These are phyloP conservation scores for Penicillium roqueforti DNA, from an alignment of 495 filamentous ascomycete species.

Conservation along the genomic window DNA sequence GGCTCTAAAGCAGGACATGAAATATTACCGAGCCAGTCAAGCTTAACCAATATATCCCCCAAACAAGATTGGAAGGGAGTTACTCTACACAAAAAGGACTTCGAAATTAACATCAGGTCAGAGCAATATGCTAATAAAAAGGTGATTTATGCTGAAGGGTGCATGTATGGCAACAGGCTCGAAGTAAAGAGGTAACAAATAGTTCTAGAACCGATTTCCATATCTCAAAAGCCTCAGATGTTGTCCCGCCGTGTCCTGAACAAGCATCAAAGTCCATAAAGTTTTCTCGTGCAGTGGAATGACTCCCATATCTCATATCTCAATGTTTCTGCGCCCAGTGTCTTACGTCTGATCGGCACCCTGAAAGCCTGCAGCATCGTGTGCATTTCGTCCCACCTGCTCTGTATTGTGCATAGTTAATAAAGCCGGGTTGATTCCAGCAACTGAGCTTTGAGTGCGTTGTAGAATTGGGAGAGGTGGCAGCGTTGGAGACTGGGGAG, in stretches of 20 bases:
- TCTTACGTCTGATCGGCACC: background rate
- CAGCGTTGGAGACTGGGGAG: background rate
- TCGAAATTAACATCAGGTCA: background rate
- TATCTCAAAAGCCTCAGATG: background rate
- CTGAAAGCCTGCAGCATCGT: background rate
- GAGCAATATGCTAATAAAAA: background rate
- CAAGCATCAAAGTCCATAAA: background rate
- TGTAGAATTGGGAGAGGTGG: background rate
- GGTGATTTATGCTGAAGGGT: background rate
- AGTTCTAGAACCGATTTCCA: background rate
- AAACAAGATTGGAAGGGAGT: background rate
- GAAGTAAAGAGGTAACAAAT: too few species aligned
- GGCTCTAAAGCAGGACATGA: background rate
- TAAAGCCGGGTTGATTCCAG: constrained; percentile 2
- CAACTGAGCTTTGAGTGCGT: background rate
- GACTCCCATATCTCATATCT: background rate
- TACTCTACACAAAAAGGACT: background rate
- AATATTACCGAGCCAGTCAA: background rate
- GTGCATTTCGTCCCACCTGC: background rate
- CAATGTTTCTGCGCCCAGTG: background rate
- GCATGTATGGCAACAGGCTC: background rate
- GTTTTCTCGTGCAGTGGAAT: background rate
- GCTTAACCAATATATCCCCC: background rate
- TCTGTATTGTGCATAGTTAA: background rate
- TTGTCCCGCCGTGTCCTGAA: background rate